Evolutionary conservation across 2,329 filamentous ascomycete species (phyloP), one percentile per base, ranked within the genome.

Genomic region (Colletotrichum spinosum): DNA sequence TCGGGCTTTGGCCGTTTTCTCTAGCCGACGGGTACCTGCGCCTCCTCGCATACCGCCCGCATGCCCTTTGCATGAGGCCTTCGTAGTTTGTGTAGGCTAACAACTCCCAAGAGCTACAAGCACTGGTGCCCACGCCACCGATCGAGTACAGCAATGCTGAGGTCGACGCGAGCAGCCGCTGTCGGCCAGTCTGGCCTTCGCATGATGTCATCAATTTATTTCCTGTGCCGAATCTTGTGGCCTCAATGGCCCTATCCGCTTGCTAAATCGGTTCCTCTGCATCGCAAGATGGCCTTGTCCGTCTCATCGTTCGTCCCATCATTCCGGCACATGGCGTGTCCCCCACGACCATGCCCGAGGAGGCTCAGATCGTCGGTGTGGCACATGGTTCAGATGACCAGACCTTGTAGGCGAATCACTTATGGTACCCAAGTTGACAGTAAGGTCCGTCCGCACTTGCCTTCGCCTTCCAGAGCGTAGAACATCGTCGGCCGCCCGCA

Each of bases 11-110:
- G 62, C 25, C 37, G 41, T 39, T 48, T 39, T 42, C 48, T 52
- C 58, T 62, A 62, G 52, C 34, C 37, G 46, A 39, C 62, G 62
- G 58, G 62, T 65, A 57, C 62, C 62, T 65, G 58, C 58, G 62
- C 52, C 62, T 62, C 62, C 48, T 17, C 48, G 42, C 48, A 52
- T 62, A 46, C 45, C 35, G 45, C 38, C 53, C 38, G 46, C 53
- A 42, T 56, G 35, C 51, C 41, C 25, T 25, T 25, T 25, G 25
- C 25, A 25, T 25, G 25, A 25, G 25, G 25, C 25, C 25, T 48
- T 37, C 51, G 61, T 33, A 51, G 42, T 41, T 51, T 25, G 45
- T 35, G 33, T 52, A 34, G 45, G 44, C 38, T 34, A 17, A 39
- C 25, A 25, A 1, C 25, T 25, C 25, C 25, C 25, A 5, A 25